Base-by-base conservation (phyloP, 1,284 basidiomycete genomes). In the Kalmanozyma brasiliensis region DNA sequence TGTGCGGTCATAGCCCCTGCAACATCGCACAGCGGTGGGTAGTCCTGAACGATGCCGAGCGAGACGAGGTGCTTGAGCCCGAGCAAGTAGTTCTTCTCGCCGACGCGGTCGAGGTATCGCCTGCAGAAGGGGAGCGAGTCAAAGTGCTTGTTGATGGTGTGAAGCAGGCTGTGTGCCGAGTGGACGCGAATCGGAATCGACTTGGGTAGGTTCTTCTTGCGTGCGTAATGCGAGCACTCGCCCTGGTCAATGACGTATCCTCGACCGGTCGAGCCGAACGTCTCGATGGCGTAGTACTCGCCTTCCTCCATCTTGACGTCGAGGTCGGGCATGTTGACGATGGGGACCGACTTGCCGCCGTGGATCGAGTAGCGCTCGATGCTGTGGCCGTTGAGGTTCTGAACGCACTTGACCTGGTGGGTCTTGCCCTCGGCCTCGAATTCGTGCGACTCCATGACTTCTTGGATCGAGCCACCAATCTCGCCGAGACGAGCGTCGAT, bases 381-480 rank as follows among this genome's bases (percentile, higher is more conserved):
- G 63, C 65, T 76, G 74, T 82, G 80, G 8, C 80, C 80, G 58
- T 80, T 77, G 46, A 82, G 75, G 65, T 82, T 82, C 49, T 76
- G 70, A 13, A 82, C 67, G 44, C 77, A 77, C 67, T 81, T 81
- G 52, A 82, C 80, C 60, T 90, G 93, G 73, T 90, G 78, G 34
- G 89, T 87, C 82, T 94, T 93, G 34, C 93, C 91, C 26, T 89
- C 86, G 19, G 94, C 88, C 79, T 94, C 93, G 17, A 98, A 94
- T 82, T 98, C 96, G 81, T 98, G 97, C 5, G 91, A 93, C 82
- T 98, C 94, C 96, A 99, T 98, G 3, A 94, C 94, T 83, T 99
- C 96, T 82, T 99, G 95, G 61, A 98, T 94, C 35, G 88, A 87
- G 0, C 89, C 94, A 8, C 90, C 96, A 34, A 99, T 87, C 80